A percentile compares a stretch with the other conserved stretches of the same genome.
These are phyloP conservation scores for Mortierella sp. DNA, from an alignment of 371 early-diverging fungal species.

Conservation along the genomic window DNA sequence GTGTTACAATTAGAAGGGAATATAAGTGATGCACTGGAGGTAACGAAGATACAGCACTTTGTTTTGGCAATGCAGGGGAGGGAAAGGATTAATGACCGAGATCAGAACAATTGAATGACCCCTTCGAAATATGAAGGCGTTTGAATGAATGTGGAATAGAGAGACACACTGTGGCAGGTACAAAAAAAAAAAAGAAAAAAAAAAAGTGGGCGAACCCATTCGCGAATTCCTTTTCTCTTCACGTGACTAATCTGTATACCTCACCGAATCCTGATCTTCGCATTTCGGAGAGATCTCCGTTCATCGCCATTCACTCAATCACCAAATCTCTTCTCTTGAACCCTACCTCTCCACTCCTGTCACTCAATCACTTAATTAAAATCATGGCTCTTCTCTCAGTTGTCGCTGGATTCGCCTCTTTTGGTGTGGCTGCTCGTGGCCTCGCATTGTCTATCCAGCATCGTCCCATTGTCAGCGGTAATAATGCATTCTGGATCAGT, in stretches of 20 bases:
- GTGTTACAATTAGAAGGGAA: background rate
- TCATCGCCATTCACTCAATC: slow-evolving; percentile 2
- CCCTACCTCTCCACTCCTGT: slow-evolving; percentile 1
- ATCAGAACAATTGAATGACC: no score
- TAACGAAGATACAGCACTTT: background rate
- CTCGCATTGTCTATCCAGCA: slow-evolving; percentile 46
- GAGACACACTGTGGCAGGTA: background rate
- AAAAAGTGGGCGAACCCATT: background rate
- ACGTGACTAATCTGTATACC: slow-evolving; percentile 1
- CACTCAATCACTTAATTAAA: background rate
- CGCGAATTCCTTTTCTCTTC: slow-evolving; percentile 22
- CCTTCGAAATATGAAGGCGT: background rate
- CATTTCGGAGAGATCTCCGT: slow-evolving; percentile 3
- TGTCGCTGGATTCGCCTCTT: slow-evolving; percentile 55
- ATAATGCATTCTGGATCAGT: background rate
- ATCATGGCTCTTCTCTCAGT: slow-evolving; percentile 50
- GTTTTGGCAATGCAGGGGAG: background rate
- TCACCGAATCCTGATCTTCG: slow-evolving; percentile 12
- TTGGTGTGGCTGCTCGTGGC: slow-evolving; percentile 56
- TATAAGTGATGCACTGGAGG: background rate
- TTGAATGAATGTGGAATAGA: background rate
- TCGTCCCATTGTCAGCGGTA: slow-evolving; percentile 55
- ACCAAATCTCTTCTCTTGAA: background rate
- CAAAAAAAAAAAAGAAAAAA: background rate
- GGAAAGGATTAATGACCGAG: background rate